Conservation (phyloP, 179 eudicot genomes). For the Gypsophila paniculata region DNA sequence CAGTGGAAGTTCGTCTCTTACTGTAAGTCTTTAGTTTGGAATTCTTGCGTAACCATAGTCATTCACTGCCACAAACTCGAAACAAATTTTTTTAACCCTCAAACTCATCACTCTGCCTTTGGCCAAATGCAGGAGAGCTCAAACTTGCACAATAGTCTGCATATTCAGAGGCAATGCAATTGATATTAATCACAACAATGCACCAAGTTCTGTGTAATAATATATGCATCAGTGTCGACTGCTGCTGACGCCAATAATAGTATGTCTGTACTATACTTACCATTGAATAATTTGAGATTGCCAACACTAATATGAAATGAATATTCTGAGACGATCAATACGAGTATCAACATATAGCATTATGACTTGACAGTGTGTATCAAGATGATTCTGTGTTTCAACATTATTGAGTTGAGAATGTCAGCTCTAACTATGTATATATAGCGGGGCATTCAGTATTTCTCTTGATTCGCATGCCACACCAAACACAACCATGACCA, state of each 20-base stretch:
- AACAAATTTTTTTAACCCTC: no score
- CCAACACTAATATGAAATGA: no score
- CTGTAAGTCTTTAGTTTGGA: conserved; percentile 46
- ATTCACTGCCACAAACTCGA: background rate
- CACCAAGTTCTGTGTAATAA: conserved; percentile 5
- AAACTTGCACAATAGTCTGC: background rate
- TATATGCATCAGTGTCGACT: conserved; percentile 13
- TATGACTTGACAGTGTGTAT: no score
- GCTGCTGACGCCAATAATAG: conserved; percentile 1
- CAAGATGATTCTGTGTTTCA: no score
- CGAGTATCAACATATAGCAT: no score
- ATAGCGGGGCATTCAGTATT: no score
- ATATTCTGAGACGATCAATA: no score
- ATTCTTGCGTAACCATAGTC: background rate
- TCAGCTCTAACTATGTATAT: no score
- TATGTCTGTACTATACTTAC: background rate
- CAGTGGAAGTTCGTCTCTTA: conserved; percentile 68
- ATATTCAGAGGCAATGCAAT: background rate
- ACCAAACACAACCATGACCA: no score
- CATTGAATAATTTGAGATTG: no score
- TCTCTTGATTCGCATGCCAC: no score
- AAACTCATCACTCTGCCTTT: conserved; percentile 5
- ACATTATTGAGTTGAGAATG: no score
- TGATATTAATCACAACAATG: background rate
- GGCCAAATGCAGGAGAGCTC: conserved; percentile 9